Conservation (phyloP, 495 filamentous ascomycete species). For the Daldinia decipiens region DNA sequence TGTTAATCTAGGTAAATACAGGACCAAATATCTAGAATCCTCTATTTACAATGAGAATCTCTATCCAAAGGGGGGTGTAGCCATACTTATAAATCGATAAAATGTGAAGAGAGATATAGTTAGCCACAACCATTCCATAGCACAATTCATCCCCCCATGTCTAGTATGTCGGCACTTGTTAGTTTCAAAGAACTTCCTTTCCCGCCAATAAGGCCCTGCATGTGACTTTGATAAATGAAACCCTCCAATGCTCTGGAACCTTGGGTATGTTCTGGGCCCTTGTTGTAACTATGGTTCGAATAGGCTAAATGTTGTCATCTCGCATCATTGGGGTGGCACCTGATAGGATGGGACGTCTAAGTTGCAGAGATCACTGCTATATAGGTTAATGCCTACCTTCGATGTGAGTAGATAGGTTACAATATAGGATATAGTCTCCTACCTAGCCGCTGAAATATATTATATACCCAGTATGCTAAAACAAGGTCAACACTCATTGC, state of each 20-base stretch:
- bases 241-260: constrained; percentile 11
- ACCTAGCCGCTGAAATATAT: neutral
- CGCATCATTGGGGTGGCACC: constrained; percentile 27
- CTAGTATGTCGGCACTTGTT: constrained; percentile 32
- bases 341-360: constrained; percentile 18
- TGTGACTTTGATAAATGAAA: constrained; percentile 28
- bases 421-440: constrained; percentile 6
- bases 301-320: constrained; percentile 39
- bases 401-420: neutral
- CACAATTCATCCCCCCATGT: neutral
- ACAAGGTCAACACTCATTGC: neutral
- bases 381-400: neutral
- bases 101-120: neutral
- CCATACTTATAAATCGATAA: constrained; percentile 19
- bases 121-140: neutral
- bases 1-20: neutral
- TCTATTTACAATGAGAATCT: neutral
- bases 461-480: constrained; percentile 2
- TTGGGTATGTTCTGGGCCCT: constrained; percentile 18
- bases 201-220: constrained; percentile 15
- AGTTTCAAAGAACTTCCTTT: constrained; percentile 10
- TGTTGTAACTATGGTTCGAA: constrained; percentile 2
- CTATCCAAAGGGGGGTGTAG: neutral
- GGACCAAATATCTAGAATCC: neutral
- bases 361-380: neutral